These are phyloP conservation scores for Triticum aestivum DNA, from an alignment of 176 grass and related monocot species.

Conservation along the genomic window IWGSC_CS_RefSeq_v2.1 NC_057801.1:710462960-710463459, in stretches of 20 bases:
- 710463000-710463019: not conserved
- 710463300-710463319: not conserved
- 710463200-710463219: not conserved
- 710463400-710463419: conserved; percentile 14
- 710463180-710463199: not conserved
- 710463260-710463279: not conserved
- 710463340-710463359: not conserved
- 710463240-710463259: not conserved
- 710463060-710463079: conserved; percentile 10
- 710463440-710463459: not conserved
- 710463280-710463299: not conserved
- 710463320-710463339: not conserved
- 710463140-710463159: conserved; percentile 16
- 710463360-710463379: conserved; percentile 11
- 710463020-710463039: not conserved
- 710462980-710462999: conserved; percentile 1
- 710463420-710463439: conserved; percentile 26
- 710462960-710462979: not conserved
- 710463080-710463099: not conserved
- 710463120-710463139: conserved; percentile 15
- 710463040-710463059: conserved; percentile 23
- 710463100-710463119: not conserved
- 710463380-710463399: conserved; percentile 14
- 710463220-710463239: not conserved
- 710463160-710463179: not conserved